Evolutionary conservation across 2,329 filamentous ascomycete species (phyloP), one percentile per base, ranked within the genome.

Genomic region (Penicillium polonicum): DNA sequence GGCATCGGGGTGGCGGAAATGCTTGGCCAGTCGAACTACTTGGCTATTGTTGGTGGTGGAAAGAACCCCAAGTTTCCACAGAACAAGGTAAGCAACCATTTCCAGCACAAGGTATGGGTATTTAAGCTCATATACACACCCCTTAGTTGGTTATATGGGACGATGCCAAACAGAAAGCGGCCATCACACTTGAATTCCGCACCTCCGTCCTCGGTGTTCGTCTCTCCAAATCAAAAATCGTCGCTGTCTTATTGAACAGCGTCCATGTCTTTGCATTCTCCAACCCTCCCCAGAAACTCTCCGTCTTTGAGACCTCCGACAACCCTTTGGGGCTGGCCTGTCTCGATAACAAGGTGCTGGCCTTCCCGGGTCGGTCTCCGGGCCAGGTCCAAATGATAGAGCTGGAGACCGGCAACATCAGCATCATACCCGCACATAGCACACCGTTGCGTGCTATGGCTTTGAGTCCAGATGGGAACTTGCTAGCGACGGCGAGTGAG

Each of bases 381-480:
- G 94, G 94, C 13, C 94, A 99, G 69, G 88, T 97, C 29, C 92
- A 97, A 72, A 79, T 97, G 1, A 88, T 96, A 51, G 87, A 95
- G 66, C 76, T 95, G 12, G 80, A 82, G 19, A 91, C 87, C 0
- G 87, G 87, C 49, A 93, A 90, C 67, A 91, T 97, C 63, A 95
- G 89, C 77, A 96, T 99, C 72, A 91, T 97, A 58, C 91, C 92
- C 1, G 94, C 93, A 3, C 94, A 99, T 72, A 87, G 88, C 5
- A 88, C 89, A 0, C 82, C 89, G 0, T 79, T 99, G 19, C 85
- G 89, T 59, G 91, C 92, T 42, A 81, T 99, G 63, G 84, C 88
- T 12, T 78, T 99, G 36, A 96, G 91, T 65, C 82, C 82, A 0
- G 90, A 96, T 69, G 92, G 90, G 3, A 85, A 91, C 48, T 76